phyloP scores from a whole-genome alignment of 345 rosid species.

The Eucalyptus shirleyi region DNA sequence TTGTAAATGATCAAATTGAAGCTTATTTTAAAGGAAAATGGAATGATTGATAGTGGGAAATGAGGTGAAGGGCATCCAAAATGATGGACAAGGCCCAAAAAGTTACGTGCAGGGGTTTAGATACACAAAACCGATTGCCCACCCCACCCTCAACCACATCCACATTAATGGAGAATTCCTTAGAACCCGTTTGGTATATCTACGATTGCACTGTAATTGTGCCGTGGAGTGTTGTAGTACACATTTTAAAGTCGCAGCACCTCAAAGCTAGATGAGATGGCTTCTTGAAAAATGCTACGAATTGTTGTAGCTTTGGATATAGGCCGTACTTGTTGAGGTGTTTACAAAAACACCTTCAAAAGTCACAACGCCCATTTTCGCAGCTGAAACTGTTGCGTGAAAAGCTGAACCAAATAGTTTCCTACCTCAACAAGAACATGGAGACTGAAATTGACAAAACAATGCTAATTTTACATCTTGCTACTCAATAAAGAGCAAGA shows the following conservation, averaged over 20 bases:
- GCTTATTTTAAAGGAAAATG: background rate
- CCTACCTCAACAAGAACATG: accelerated
- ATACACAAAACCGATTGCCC: background rate
- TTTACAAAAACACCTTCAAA: accelerated
- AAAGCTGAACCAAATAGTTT: accelerated
- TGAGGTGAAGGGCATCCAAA: background rate
- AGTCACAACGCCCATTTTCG: accelerated
- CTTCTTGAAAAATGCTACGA: background rate
- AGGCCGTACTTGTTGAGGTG: background rate
- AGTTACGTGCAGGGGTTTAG: accelerated
- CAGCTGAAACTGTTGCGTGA: background rate
- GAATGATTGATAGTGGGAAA: background rate
- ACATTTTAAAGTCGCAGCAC: accelerated
- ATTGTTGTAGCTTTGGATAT: background rate
- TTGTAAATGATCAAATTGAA: background rate
- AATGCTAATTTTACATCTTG: background rate
- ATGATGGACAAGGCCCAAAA: background rate
- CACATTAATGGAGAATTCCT: background rate
- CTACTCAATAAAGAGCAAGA: background rate
- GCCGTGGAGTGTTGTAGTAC: background rate
- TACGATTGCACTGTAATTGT: accelerated
- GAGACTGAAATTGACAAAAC: background rate
- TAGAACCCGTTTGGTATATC: background rate
- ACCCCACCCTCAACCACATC: background rate
- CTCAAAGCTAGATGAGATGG: background rate